Evolutionary conservation across 148 eudicot species (phyloP).

Genomic region (Rhododendron williamsianum): DNA sequence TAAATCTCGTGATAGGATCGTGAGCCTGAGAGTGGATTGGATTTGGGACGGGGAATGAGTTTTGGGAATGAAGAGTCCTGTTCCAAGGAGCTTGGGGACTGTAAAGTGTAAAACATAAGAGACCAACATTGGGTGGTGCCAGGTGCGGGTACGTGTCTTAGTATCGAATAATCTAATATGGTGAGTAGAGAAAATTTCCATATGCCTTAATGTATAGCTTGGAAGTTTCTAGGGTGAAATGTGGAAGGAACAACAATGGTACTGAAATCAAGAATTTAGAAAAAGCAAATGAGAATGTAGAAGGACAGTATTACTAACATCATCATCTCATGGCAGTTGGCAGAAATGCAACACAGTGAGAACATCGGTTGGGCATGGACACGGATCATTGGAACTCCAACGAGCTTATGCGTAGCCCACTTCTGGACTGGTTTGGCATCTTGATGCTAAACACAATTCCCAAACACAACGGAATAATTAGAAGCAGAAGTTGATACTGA

Average conservation of each 20-base stretch:
- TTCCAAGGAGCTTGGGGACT: background rate
- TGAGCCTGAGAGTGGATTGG: background rate
- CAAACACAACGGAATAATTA: background rate
- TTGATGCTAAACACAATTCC: slow-evolving; percentile 8
- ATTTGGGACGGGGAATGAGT: background rate
- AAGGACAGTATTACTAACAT: background rate
- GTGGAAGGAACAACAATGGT: background rate
- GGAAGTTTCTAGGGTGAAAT: background rate
- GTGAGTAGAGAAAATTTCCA: background rate
- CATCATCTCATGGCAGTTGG: slow-evolving; percentile 44
- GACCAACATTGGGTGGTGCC: background rate
- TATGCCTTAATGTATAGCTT: background rate
- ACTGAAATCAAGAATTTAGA: background rate
- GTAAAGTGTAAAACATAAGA: background rate
- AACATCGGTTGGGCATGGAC: slow-evolving; percentile 60
- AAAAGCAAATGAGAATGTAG: background rate
- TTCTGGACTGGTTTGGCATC: slow-evolving; percentile 65
- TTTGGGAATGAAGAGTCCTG: background rate
- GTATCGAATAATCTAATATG: background rate
- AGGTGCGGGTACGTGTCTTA: too few relatives aligned
- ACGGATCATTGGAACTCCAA: slow-evolving; percentile 67
- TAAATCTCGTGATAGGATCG: background rate
- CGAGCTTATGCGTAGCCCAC: slow-evolving; percentile 47
- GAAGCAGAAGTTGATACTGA: background rate
- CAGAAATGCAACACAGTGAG: slow-evolving; percentile 50